Conservation (phyloP, 2,329 filamentous ascomycete species). For the Aureobasidium sp. region DNA sequence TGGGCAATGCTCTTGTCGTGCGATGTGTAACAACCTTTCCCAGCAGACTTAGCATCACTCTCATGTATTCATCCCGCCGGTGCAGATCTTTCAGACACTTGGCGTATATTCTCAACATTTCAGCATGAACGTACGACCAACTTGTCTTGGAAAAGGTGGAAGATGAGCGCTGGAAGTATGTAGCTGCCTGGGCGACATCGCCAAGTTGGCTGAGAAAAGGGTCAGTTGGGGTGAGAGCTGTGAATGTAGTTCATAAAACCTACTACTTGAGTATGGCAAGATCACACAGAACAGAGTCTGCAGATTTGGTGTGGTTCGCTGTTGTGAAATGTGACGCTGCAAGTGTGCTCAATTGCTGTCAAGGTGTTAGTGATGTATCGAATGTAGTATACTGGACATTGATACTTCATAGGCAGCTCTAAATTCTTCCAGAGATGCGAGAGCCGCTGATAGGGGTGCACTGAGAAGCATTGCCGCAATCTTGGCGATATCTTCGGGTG, state of each 20-base stretch:
- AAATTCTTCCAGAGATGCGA: constrained; percentile 33
- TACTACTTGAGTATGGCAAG: constrained; percentile 70
- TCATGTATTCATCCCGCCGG: constrained; percentile 71
- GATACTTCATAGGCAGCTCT: constrained; percentile 35
- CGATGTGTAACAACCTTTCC: constrained; percentile 51
- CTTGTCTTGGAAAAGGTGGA: constrained; percentile 70
- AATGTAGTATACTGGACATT: not conserved
- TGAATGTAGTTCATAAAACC: not conserved
- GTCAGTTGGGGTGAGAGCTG: not conserved
- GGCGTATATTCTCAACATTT: constrained; percentile 79
- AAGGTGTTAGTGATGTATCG: not conserved
- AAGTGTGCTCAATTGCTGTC: constrained; percentile 71
- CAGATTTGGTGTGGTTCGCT: constrained; percentile 69
- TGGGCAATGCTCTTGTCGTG: constrained; percentile 30
- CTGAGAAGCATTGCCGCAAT: constrained; percentile 16
- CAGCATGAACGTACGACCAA: constrained; percentile 74
- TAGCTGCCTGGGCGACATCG: constrained; percentile 66
- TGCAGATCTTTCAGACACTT: constrained; percentile 72
- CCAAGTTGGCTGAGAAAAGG: constrained; percentile 45
- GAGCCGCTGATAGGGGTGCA: constrained; percentile 27
- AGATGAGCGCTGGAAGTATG: constrained; percentile 70
- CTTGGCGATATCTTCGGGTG: not conserved
- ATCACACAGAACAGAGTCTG: constrained; percentile 73
- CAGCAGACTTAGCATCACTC: constrained; percentile 66
- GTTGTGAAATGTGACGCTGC: constrained; percentile 76